Percentiles rank a stretch among this genome's conserved stretches.
Evolutionary conservation across 164 flowering plant species (phyloP).

Genomic region (Litsea cubeba): DNA sequence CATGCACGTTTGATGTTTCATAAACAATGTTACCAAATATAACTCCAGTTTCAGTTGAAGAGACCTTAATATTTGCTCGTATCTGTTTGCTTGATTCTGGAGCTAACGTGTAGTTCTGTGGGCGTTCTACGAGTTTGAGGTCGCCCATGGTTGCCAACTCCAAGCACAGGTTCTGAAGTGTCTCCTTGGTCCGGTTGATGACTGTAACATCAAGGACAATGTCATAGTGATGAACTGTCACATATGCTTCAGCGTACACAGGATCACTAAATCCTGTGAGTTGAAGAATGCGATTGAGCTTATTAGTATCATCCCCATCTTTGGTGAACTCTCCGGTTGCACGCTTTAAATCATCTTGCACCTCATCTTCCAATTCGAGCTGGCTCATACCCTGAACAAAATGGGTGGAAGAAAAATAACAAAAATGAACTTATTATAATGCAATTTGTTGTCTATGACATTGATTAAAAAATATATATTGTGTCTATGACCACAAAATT

Average conservation of each 20-base stretch:
- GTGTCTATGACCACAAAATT: not conserved
- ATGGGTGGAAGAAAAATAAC: not conserved
- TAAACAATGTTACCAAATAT: slow-evolving; percentile 98
- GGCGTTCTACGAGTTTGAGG: slow-evolving; percentile 98
- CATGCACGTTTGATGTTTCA: slow-evolving; percentile 91
- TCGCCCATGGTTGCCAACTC: slow-evolving; percentile 99
- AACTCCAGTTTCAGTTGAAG: slow-evolving; percentile 98
- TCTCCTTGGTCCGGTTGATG: slow-evolving; percentile 91
- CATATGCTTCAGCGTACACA: slow-evolving; percentile 98
- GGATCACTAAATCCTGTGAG: slow-evolving; percentile 99
- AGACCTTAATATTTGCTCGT: slow-evolving; percentile 91
- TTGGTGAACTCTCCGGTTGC: slow-evolving; percentile 96
- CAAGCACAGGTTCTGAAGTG: slow-evolving; percentile 93
- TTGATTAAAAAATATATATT: not conserved
- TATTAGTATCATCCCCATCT: slow-evolving; percentile 88
- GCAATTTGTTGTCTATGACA: not conserved
- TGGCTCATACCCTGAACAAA: slow-evolving; percentile 91
- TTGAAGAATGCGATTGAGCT: slow-evolving; percentile 91
- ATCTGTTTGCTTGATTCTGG: slow-evolving; percentile 97
- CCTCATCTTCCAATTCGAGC: slow-evolving; percentile 97
- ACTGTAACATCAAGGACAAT: slow-evolving; percentile 96
- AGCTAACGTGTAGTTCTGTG: slow-evolving; percentile 94
- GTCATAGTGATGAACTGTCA: slow-evolving; percentile 96
- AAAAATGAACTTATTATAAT: not conserved
- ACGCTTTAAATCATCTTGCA: slow-evolving; percentile 96